Conservation (phyloP, 1,139 yeast species). For the Debaryomyces singareniensis region DNA sequence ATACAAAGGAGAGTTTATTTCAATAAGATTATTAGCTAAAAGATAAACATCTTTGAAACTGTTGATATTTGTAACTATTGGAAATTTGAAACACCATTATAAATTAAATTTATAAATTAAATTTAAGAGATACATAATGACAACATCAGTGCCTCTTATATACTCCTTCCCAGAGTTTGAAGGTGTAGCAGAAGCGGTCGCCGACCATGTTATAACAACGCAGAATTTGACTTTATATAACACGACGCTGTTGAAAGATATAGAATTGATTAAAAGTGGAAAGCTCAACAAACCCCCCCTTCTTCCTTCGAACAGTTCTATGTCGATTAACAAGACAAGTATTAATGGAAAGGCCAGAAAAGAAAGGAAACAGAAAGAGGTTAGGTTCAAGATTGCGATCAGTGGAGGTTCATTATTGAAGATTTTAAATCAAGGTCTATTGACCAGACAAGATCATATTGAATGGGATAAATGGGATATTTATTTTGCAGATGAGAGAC, state of each 20-base stretch:
- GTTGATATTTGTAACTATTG: no score
- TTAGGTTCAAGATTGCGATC: constrained; percentile 82
- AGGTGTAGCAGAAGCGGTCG: constrained; percentile 93
- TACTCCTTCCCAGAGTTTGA: constrained; percentile 85
- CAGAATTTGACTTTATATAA: constrained; percentile 66
- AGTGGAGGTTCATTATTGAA: constrained; percentile 90
- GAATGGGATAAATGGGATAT: constrained; percentile 96
- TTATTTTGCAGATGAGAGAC: constrained; percentile 93
- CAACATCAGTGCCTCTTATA: constrained; percentile 87
- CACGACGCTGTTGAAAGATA: constrained; percentile 34
- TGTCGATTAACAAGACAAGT: constrained; percentile 6
- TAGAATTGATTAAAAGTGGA: constrained; percentile 20
- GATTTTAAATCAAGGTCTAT: constrained; percentile 78
- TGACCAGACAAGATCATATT: constrained; percentile 60
- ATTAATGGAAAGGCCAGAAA: constrained; percentile 5
- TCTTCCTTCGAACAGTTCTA: constrained; percentile 6
- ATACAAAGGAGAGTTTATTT: no score
- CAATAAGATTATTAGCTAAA: no score
- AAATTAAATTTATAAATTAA: no score
- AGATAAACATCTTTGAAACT: no score
- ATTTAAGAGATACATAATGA: constrained; percentile 60
- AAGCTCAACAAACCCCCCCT: constrained; percentile 8
- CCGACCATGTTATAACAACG: constrained; percentile 76
- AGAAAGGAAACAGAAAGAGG: constrained; percentile 43
- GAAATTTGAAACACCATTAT: no score